Base-by-base conservation (phyloP, 2,329 filamentous ascomycete genomes). In the Macrophomina pseudophaseolina region DNA sequence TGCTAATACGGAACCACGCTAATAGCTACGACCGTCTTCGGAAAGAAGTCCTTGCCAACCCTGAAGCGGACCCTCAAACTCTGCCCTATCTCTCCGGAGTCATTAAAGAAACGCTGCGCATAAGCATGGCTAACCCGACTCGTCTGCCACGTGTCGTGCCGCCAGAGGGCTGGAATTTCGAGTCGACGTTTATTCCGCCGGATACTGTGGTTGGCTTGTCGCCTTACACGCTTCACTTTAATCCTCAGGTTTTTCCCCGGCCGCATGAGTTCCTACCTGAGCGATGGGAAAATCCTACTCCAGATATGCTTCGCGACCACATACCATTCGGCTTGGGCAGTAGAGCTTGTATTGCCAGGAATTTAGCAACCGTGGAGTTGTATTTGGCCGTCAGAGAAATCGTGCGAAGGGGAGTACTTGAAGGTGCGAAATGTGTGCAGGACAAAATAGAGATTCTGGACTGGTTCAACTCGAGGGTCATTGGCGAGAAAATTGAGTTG, bases 391-490 rank as follows among this genome's bases (percentile, higher is more conserved):
- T 80, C 1, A 77, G 80, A 67, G 79, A 75, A 33, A 60, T 86
- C 12, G 82, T 79, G 0, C 72, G 78, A 63, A 79, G 74, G 11
- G 79, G 80, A 68, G 78, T 84, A 1, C 73, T 87, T 18, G 73
- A 76, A 4, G 83, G 83, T 2, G 83, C 82, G 2, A 80, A 67
- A 53, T 71, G 75, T 2, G 74, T 81, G 18, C 30, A 62, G 1
- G 71, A 79, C 23, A 75, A 80, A 64, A 79, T 87, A 11, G 79
- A 84, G 72, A 83, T 86, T n/a, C 74, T 79, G 33, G 82, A 87
- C 71, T 87, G 85, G 85, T 87, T 87, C 69, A 87, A 86, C 70
- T 81, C 80, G 1, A 82, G 80, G 69, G 80, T 87, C 1, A 80
- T 82, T 46, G 83, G 81, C 0, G 82, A 82, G 68, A 80, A 76